phyloP scores from a whole-genome alignment of 208 protist species.

The Crithidia sp. region DNA sequence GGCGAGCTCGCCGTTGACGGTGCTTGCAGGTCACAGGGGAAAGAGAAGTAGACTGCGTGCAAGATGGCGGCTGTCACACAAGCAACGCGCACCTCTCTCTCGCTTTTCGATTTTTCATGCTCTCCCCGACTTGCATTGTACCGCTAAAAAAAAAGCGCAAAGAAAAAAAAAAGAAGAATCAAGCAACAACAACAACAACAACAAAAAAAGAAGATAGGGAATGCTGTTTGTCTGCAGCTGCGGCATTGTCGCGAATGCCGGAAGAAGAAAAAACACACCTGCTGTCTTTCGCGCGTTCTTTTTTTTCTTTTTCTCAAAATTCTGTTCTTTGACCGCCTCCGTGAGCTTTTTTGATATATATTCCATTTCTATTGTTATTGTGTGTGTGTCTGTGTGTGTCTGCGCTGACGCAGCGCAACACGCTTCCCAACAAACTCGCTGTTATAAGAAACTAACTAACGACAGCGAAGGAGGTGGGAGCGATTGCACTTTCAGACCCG shows the following conservation, averaged over 20 bases:
- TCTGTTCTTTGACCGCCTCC: neutral
- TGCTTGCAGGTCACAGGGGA: too few relatives aligned
- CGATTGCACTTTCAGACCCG: too few relatives aligned
- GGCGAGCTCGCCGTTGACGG: too few relatives aligned
- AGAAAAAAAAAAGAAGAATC: too few relatives aligned
- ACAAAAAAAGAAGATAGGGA: neutral
- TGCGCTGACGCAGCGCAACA: neutral
- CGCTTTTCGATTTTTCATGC: too few relatives aligned
- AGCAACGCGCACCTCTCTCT: too few relatives aligned
- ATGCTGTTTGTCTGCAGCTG: neutral
- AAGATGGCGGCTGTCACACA: too few relatives aligned
- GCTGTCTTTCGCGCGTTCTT: neutral
- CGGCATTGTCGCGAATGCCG: conserved; percentile 1
- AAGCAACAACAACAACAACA: neutral
- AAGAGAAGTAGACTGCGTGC: too few relatives aligned
- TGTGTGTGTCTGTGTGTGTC: too few relatives aligned
- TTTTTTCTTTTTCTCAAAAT: neutral
- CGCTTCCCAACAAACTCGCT: neutral
- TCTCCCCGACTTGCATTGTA: too few relatives aligned
- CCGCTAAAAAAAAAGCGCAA: too few relatives aligned
- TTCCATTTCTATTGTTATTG: neutral
- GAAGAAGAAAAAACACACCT: neutral
- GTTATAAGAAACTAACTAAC: neutral
- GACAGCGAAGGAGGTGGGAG: neutral
- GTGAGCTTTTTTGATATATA: neutral